Evolutionary conservation across 371 early-diverging fungal species (phyloP), one percentile per base, ranked within the genome.

Genomic region (Mucor circinelloides): DNA sequence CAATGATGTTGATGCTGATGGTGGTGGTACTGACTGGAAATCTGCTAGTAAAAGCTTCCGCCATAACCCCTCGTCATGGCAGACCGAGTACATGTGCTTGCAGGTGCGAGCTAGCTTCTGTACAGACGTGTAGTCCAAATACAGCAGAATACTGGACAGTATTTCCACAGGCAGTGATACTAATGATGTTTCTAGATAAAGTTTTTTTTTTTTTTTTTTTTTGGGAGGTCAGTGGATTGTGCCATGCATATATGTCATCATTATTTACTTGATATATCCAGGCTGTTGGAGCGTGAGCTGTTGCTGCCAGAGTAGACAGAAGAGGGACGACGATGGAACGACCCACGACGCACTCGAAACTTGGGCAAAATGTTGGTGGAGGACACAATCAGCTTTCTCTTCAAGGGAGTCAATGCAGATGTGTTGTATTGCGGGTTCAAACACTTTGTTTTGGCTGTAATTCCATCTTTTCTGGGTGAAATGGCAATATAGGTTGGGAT

Each of bases 21-120:
- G 64, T 19, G 69, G 65, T 1, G 61, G 36, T 6, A 64, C 34
- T 38, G 61, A 68, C 27, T 42, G 48, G n/a, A 73, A 79, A 59
- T 72, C 79, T 19, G 60, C 62, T 36, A 32, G 58, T 10, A 71
- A 64, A 27, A 73, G 50, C 38, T 54, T 63, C n/a, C 72, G 71
- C 79, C 79, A 77, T 15, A 75, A 42, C 8, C 60, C 60, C 48
- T 71, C 56, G 32, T 75, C 70, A 17, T 72, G 70, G 54, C 71
- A 79, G 23, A 73, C 32, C 10, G 38, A 44, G 54, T 64, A 68
- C 46, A 72, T 62, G n/a, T 34, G 56, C 9, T 34, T 38, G 21
- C 70, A 77, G 15, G 75, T 73, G 9, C 69, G 70, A 27, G 77
- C 64, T 15, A 80, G 44, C 21, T 58, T 67, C 13, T 71, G 69